These are phyloP conservation scores for Cutaneotrichosporon mucoides DNA, from an alignment of 1,284 basidiomycete genomes.

Conservation along the genomic window DNA sequence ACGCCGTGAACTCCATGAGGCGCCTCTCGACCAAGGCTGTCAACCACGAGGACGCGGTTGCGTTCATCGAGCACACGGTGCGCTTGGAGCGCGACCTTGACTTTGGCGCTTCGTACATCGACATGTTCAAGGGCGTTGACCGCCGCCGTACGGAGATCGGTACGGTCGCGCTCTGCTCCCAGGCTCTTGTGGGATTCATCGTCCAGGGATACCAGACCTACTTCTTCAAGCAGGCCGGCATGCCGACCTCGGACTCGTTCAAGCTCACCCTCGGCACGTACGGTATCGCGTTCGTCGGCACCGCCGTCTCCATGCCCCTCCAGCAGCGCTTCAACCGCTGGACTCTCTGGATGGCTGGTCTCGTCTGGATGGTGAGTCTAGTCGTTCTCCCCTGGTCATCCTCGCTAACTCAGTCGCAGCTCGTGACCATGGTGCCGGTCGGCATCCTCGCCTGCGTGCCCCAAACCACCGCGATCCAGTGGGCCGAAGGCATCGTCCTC, in stretches of 20 bases:
- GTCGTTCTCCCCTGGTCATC: too few species aligned
- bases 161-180: neutral
- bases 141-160: conserved; percentile 43
- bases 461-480: conserved; percentile 1
- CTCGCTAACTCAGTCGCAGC: too few species aligned
- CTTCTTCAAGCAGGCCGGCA: conserved; percentile 12
- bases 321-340: neutral
- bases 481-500: conserved; percentile 11
- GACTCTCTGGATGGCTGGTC: conserved; percentile 1
- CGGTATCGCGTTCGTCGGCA: conserved; percentile 5
- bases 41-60: conserved; percentile 36
- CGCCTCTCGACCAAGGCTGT: conserved; percentile 14
- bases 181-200: neutral
- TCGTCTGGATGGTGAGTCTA: conserved; percentile 27
- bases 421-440: conserved; percentile 44
- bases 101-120: conserved; percentile 39
- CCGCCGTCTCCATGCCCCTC: neutral
- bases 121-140: conserved; percentile 47
- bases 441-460: conserved; percentile 44
- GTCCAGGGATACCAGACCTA: conserved; percentile 22
- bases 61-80: conserved; percentile 47
- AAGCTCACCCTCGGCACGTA: conserved; percentile 8
- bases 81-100: conserved; percentile 23
- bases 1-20: conserved; percentile 6
- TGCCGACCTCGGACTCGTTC: neutral